Percentiles rank a stretch among this genome's conserved stretches.
phyloP scores from a whole-genome alignment of 2,329 filamentous ascomycete species.

The Claviceps fusiformis region DNA sequence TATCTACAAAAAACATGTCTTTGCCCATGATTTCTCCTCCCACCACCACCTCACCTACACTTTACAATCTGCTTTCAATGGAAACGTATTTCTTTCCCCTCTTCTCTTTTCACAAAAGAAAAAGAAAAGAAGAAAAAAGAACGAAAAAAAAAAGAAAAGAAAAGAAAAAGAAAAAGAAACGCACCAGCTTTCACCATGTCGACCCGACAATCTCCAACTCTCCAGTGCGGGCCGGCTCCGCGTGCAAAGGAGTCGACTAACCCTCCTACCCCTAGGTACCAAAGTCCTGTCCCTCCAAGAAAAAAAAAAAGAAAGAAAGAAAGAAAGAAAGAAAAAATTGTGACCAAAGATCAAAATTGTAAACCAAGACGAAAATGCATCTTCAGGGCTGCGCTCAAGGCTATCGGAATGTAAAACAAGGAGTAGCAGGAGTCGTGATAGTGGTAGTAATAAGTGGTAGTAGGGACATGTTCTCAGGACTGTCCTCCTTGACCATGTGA shows the following conservation, averaged over 20 bases:
- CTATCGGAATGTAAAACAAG: neutral
- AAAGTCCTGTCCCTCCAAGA: neutral
- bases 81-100: too few relatives aligned
- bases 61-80: neutral
- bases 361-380: neutral
- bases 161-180: too few relatives aligned
- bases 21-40: neutral
- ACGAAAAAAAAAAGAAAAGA: too few relatives aligned
- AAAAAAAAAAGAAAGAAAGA: too few relatives aligned
- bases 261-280: neutral
- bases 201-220: too few relatives aligned
- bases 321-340: neutral
- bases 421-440: too few relatives aligned
- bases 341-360: neutral
- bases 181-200: too few relatives aligned
- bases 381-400: neutral
- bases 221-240: too few relatives aligned
- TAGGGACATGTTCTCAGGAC: constrained; percentile 10
- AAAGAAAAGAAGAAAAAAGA: too few relatives aligned
- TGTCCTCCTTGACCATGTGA: constrained; percentile 17
- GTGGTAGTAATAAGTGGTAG: neutral
- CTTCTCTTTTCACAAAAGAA: too few relatives aligned
- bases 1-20: neutral
- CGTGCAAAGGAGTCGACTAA: too few relatives aligned
- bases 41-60: neutral